Percentiles rank a stretch among this genome's conserved stretches.
Evolutionary conservation across 257 asterid genomes (phyloP).

Genomic region (Haberlea rhodopensis): DNA sequence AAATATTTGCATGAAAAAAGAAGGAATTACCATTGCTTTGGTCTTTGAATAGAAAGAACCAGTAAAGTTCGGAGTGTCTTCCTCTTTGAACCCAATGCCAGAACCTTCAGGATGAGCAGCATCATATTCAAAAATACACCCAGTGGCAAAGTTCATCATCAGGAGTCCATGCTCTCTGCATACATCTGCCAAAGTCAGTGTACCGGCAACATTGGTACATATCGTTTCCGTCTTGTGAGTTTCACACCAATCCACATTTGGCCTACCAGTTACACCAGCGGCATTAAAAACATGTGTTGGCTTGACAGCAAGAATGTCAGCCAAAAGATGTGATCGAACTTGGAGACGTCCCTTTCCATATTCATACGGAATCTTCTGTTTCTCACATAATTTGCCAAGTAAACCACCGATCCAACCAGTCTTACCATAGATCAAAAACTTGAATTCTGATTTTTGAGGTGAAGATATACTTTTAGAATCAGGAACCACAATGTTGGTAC

Average conservation of each 20-base stretch:
- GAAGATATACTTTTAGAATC: background rate
- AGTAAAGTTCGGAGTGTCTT: background rate
- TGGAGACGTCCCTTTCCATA: constrained; percentile 19
- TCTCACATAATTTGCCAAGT: constrained; percentile 12
- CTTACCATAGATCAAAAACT: constrained; percentile 17
- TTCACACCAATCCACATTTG: constrained; percentile 27
- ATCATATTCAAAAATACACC: constrained; percentile 25
- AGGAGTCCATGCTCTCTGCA: constrained; percentile 19
- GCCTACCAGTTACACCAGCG: constrained; percentile 25
- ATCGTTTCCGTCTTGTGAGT: constrained; percentile 22
- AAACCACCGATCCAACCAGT: constrained; percentile 22
- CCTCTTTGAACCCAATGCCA: constrained; percentile 21
- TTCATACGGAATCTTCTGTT: constrained; percentile 2
- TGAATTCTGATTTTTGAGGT: background rate
- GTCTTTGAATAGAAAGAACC: constrained; percentile 21
- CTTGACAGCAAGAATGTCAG: constrained; percentile 2
- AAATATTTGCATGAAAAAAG: background rate
- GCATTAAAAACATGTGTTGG: constrained; percentile 26
- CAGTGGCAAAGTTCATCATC: constrained; percentile 23
- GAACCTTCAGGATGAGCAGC: constrained; percentile 11
- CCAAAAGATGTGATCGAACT: background rate
- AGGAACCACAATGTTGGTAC: background rate
- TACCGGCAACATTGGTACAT: constrained; percentile 20
- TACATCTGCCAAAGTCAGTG: constrained; percentile 19
- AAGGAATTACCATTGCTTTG: constrained; percentile 16